Percentiles rank a stretch among this genome's conserved stretches.
These are phyloP conservation scores for Andrographis paniculata DNA, from an alignment of 305 asterid species.

Conservation along the genomic window DNA sequence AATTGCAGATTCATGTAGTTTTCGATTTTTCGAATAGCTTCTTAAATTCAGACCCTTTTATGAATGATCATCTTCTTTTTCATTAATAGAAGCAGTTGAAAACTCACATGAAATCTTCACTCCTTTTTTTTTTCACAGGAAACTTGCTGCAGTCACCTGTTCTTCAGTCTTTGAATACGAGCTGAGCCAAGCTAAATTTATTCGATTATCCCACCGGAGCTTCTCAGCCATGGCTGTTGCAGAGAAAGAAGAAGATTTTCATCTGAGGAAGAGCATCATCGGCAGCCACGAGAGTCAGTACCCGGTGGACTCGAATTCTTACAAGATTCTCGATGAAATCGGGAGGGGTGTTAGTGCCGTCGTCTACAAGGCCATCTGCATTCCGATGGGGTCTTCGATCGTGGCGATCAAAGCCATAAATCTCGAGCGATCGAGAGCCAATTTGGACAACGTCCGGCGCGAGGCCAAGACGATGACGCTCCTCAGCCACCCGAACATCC, in stretches of 20 bases:
- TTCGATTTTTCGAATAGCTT: too few relatives aligned
- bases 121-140: background rate
- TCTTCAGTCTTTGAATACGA: background rate
- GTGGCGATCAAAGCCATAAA: constrained; percentile 9
- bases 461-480: constrained; percentile 4
- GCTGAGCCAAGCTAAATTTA: too few relatives aligned
- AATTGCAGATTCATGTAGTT: too few relatives aligned
- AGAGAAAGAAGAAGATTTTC: background rate
- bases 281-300: background rate
- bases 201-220: too few relatives aligned
- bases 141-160: background rate
- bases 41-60: too few relatives aligned
- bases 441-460: constrained; percentile 1
- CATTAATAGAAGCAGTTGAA: background rate
- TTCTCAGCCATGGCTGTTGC: background rate
- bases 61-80: background rate
- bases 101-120: background rate
- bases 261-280: background rate
- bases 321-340: background rate
- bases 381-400: background rate
- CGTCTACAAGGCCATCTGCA: constrained; percentile 8
- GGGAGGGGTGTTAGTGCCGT: constrained; percentile 4
- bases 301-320: constrained; percentile 2
- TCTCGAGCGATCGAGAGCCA: background rate
- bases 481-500: constrained; percentile 6